These are phyloP conservation scores for Colletotrichum viniferum DNA, from an alignment of 2,329 filamentous ascomycete genomes.

Conservation along the genomic window DNA sequence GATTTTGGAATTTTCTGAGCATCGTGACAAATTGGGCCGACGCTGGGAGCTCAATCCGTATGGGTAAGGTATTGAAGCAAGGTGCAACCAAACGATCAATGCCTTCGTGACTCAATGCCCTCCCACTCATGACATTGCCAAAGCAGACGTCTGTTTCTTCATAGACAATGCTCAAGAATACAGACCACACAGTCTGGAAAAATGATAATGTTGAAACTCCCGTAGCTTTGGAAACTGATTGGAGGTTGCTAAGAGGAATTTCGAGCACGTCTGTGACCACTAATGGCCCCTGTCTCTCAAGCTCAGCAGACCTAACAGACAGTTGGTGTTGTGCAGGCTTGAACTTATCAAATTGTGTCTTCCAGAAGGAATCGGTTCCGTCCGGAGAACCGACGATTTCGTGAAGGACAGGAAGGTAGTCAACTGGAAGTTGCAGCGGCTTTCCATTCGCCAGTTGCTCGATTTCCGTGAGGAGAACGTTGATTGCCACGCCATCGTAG, in stretches of 20 bases:
- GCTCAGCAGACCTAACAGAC: neutral
- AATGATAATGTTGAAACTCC: slow-evolving; percentile 69
- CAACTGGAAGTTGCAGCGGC: slow-evolving; percentile 50
- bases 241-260: slow-evolving; percentile 48
- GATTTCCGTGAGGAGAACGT: slow-evolving; percentile 71
- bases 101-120: slow-evolving; percentile 67
- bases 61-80: slow-evolving; percentile 88
- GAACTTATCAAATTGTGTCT: slow-evolving; percentile 55
- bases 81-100: slow-evolving; percentile 81
- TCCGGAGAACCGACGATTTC: slow-evolving; percentile 55
- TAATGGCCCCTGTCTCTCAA: neutral
- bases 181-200: slow-evolving; percentile 76
- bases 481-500: slow-evolving; percentile 84
- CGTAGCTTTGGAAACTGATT: slow-evolving; percentile 53
- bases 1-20: slow-evolving; percentile 61
- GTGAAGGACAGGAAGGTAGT: slow-evolving; percentile 69
- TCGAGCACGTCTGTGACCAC: neutral
- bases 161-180: slow-evolving; percentile 62
- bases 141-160: slow-evolving; percentile 75
- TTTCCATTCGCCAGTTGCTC: slow-evolving; percentile 58
- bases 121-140: slow-evolving; percentile 83
- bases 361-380: slow-evolving; percentile 71
- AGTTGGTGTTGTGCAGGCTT: slow-evolving; percentile 28
- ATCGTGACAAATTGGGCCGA: slow-evolving; percentile 59
- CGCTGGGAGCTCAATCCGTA: slow-evolving; percentile 61